phyloP scores from a whole-genome alignment of 306 rosid species.

The Geum urbanum region DNA sequence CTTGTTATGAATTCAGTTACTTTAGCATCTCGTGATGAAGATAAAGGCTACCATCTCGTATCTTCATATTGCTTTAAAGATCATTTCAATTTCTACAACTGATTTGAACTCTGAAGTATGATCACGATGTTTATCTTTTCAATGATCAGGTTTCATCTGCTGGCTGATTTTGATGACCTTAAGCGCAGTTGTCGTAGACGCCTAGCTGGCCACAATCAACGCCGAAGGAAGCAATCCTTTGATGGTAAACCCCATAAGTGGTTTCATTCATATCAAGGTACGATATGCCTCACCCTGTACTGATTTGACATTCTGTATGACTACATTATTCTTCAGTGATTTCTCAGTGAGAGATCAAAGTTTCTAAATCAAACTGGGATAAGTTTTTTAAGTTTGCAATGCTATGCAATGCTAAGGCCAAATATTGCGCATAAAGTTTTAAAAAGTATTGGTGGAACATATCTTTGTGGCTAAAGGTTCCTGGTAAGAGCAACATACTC shows the following conservation, averaged over 20 bases:
- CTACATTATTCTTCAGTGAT: not conserved
- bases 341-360: not conserved
- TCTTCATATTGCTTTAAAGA: not conserved
- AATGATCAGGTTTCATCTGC: constrained; percentile 64
- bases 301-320: not conserved
- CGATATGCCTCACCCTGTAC: constrained; percentile 9
- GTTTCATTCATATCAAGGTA: constrained; percentile 63
- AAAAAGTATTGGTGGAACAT: not conserved
- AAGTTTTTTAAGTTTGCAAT: constrained; percentile 16
- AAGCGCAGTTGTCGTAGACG: constrained; percentile 92
- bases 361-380: constrained; percentile 9
- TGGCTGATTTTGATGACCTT: constrained; percentile 66
- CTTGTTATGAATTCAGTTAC: not conserved
- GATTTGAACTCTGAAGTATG: constrained; percentile 20
- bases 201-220: constrained; percentile 81
- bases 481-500: constrained; percentile 18
- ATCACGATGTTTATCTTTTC: constrained; percentile 1
- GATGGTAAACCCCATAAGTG: constrained; percentile 46
- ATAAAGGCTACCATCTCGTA: not conserved
- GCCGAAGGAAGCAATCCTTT: constrained; percentile 67
- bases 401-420: constrained; percentile 16
- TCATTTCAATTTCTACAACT: constrained; percentile 9
- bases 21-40: not conserved
- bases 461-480: constrained; percentile 1
- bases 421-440: not conserved